phyloP scores from a whole-genome alignment of 495 filamentous ascomycete genomes.

The Aspergillus incahuasiensis region DNA sequence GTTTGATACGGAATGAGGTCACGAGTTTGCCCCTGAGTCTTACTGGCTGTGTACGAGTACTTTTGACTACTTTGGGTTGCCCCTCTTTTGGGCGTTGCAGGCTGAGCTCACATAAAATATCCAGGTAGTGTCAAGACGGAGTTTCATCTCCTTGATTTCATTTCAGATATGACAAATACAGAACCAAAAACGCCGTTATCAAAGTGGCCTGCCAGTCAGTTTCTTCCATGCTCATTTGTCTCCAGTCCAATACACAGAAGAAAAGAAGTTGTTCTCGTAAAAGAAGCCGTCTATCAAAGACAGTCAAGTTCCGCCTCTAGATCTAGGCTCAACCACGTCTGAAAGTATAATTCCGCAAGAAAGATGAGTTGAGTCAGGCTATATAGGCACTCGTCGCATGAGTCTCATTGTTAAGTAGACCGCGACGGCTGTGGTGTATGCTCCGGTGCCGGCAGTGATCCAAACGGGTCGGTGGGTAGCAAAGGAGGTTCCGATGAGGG shows the following conservation, averaged over 20 bases:
- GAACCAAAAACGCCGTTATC: no score
- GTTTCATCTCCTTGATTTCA: no score
- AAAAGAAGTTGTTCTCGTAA: not conserved
- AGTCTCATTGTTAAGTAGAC: constrained; percentile 38
- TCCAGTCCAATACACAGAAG: not conserved
- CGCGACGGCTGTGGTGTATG: constrained; percentile 37
- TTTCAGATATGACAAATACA: no score
- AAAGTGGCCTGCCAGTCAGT: not conserved
- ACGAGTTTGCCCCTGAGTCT: not conserved
- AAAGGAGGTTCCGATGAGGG: constrained; percentile 36
- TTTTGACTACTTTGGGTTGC: not conserved
- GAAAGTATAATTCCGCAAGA: not conserved
- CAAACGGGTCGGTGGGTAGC: constrained; percentile 40
- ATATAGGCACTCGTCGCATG: constrained; percentile 21
- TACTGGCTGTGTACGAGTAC: not conserved
- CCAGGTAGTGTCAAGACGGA: no score
- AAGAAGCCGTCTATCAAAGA: constrained; percentile 7
- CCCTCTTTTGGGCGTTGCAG: not conserved
- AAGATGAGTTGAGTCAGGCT: not conserved
- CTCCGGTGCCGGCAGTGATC: constrained; percentile 34
- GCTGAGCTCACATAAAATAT: no score
- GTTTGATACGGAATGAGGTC: not conserved
- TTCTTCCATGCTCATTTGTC: not conserved
- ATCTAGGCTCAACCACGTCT: constrained; percentile 9
- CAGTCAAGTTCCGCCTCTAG: constrained; percentile 7